phyloP scores from a whole-genome alignment of 2,329 filamentous ascomycete genomes.

The Cordyceps tenuipes region DNA sequence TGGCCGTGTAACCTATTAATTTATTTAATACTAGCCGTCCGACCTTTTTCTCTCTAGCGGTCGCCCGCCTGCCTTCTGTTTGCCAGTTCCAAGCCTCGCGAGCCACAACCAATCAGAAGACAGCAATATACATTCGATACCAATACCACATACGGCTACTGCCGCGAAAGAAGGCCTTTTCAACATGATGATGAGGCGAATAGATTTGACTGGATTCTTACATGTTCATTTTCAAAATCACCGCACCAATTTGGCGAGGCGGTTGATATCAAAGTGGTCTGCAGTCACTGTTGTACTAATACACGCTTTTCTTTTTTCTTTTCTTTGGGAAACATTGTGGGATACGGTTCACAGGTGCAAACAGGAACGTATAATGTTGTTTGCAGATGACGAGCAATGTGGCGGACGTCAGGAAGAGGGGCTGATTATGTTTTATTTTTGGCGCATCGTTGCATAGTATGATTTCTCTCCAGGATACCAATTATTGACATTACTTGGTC shows the following conservation, averaged over 20 bases:
- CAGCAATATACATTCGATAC: background rate
- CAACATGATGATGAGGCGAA: background rate
- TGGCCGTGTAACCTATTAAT: slow-evolving; percentile 5
- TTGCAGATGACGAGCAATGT: background rate
- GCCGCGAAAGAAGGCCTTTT: background rate
- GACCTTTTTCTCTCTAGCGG: slow-evolving; percentile 1
- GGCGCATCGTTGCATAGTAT: slow-evolving; percentile 7
- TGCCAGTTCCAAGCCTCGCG: background rate
- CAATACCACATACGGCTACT: background rate
- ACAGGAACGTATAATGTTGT: background rate
- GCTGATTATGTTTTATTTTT: background rate
- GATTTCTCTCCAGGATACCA: slow-evolving; percentile 10
- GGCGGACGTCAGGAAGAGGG: background rate
- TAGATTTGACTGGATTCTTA: background rate
- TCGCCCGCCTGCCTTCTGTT: background rate
- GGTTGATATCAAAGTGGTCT: background rate
- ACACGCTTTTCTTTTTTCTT: background rate
- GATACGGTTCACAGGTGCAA: background rate
- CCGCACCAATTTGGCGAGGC: background rate
- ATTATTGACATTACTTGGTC: background rate
- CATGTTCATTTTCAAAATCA: background rate
- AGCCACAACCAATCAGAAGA: background rate
- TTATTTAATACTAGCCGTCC: slow-evolving; percentile 10
- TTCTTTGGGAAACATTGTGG: background rate
- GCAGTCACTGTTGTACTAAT: background rate